Evolutionary conservation across 164 flowering plant genomes (phyloP), one percentile per base, ranked within the genome.

Genomic region (Sedum album): DNA sequence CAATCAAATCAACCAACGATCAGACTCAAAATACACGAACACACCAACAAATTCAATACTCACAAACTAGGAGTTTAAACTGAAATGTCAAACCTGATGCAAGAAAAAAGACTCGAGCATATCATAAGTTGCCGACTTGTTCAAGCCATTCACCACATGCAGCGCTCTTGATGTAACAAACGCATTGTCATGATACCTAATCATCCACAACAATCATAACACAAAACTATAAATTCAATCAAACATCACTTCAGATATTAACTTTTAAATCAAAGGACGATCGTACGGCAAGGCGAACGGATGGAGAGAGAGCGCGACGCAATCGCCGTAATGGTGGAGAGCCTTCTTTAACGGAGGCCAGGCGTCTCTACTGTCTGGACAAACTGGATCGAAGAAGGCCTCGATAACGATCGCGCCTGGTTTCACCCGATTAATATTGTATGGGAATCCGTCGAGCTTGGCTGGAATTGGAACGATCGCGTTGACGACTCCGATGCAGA

Each of bases 171-270:
- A 91, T 61, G 90, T 53, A 38, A 72, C 81, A 68, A 71, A 94
- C 1, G 98, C 82, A 77, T 89, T 86, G 77, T 91, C 97, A 76
- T 94, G 98, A 78, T 89, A 94, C 46, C 97, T 91, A 44, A 44
- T 35, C 7, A 7, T 3, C 5, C 7, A 3, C 38, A 44, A 44
- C 48, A 44, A 11, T 44, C 6, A 39, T 1, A 39, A 39, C 42
- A 39, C 7, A 39, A 39, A 0, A 39, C 42, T 8, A 39, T 39
- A 39, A 39, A 14, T 39, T 39, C 42, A 10, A n/a, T n/a, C n/a
- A n/a, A n/a, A n/a, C n/a, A n/a, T 39, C 42, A 2, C 0, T 38
- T 35, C 38, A 4, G 18, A 44, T 15, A 11, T 44, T 17, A 44
- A 11, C 1, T 3, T 44, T 13, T 18, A 44, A 14, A 13, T 10